These are phyloP conservation scores for Inonotus hispidus DNA, from an alignment of 1,284 basidiomycete species.

Conservation along the genomic window DNA sequence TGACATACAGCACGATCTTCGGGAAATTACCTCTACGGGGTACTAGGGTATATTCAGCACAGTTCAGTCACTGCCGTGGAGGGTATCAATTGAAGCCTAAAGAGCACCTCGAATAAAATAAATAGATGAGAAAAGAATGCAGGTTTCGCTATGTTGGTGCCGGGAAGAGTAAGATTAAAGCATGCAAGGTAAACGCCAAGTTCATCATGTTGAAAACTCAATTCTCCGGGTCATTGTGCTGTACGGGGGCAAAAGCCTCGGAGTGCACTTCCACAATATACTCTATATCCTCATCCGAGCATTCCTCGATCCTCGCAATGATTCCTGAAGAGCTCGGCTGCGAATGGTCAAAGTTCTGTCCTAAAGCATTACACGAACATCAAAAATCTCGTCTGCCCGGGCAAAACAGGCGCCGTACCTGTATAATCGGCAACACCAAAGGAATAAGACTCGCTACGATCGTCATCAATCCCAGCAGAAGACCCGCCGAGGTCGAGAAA, in stretches of 20 bases:
- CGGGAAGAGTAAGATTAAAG: too few relatives aligned
- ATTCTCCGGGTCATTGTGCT: background rate
- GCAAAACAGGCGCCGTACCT: background rate
- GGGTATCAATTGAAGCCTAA: too few relatives aligned
- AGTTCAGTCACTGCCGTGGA: too few relatives aligned
- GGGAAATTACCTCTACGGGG: too few relatives aligned
- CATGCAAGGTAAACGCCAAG: too few relatives aligned
- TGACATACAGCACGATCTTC: too few relatives aligned
- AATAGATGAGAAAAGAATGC: too few relatives aligned
- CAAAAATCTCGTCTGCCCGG: background rate
- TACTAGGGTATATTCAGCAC: too few relatives aligned
- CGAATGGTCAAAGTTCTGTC: constrained; percentile 45
- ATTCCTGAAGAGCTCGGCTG: constrained; percentile 29
- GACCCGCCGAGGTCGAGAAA: background rate
- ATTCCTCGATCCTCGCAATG: background rate
- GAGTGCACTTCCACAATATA: background rate
- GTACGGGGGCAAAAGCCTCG: background rate
- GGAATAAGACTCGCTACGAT: background rate
- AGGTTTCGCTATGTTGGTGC: too few relatives aligned
- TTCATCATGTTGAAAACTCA: too few relatives aligned
- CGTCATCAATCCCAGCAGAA: background rate
- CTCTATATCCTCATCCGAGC: background rate
- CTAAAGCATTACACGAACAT: background rate
- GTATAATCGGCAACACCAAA: background rate
- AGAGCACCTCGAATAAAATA: too few relatives aligned